Percentiles rank a stretch among this genome's conserved stretches.
phyloP scores from a whole-genome alignment of 1,284 basidiomycete genomes.

The Tylopilus sp. region DNA sequence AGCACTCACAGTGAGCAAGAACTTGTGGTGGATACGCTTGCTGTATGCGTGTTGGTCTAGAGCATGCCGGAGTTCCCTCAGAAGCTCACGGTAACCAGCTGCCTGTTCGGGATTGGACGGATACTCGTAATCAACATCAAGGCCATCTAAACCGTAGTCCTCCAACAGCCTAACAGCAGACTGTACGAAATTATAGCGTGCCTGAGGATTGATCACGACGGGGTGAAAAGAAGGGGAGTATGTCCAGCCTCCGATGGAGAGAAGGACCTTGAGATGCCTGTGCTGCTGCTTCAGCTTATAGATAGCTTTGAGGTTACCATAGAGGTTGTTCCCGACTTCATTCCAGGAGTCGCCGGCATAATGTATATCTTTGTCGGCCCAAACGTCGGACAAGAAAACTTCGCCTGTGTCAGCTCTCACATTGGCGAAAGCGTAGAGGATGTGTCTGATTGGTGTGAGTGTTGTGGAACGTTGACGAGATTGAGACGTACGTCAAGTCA shows the following conservation, averaged over 20 bases:
- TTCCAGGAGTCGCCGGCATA: conserved; percentile 87
- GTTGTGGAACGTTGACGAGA: conserved; percentile 1
- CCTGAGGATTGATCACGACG: conserved; percentile 57
- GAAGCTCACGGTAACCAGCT: conserved; percentile 63
- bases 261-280: conserved; percentile 78
- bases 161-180: conserved; percentile 78
- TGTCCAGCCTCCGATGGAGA: conserved; percentile 90
- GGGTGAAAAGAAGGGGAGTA: conserved; percentile 79
- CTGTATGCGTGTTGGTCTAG: conserved; percentile 62
- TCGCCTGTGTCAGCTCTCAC: conserved; percentile 77
- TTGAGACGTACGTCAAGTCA: conserved; percentile 72
- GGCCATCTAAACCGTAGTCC: conserved; percentile 68
- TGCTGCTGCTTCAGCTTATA: conserved; percentile 85
- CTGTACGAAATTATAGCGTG: conserved; percentile 72
- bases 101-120: conserved; percentile 69
- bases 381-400: conserved; percentile 82
- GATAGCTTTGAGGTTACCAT: conserved; percentile 92
- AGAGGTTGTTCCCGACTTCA: conserved; percentile 78
- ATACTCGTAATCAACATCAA: conserved; percentile 85
- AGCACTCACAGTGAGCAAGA: conserved; percentile 65
- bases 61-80: conserved; percentile 64
- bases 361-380: conserved; percentile 91
- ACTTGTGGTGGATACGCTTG: conserved; percentile 58
- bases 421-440: conserved; percentile 88
- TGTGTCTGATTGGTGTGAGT: conserved; percentile 47